Evolutionary conservation across 305 asterid species (phyloP).

Genomic region (Lippia alba): DNA sequence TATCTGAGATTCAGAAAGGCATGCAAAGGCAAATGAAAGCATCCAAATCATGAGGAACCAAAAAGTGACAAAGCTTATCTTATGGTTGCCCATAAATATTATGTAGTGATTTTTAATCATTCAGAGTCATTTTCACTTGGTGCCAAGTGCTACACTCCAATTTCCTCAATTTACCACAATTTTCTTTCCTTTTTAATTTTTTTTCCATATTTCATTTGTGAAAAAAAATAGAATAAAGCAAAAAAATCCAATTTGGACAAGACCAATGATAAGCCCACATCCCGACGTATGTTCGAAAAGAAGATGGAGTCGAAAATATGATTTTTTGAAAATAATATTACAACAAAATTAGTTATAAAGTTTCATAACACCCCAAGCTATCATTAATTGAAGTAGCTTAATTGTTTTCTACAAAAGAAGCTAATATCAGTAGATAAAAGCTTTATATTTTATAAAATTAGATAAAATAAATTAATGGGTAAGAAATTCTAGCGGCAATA

Average conservation of each 20-base stretch:
- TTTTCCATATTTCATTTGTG: not conserved
- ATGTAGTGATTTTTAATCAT: conserved; percentile 11
- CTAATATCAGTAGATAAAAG: too few relatives aligned
- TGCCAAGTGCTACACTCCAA: conserved; percentile 38
- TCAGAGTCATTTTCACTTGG: conserved; percentile 35
- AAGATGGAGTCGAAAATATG: too few relatives aligned
- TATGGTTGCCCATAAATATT: conserved; percentile 29
- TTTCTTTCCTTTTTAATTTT: too few relatives aligned
- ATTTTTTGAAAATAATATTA: too few relatives aligned
- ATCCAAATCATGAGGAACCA: conserved; percentile 38
- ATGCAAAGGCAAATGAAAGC: conserved; percentile 45
- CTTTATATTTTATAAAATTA: too few relatives aligned
- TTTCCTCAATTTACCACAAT: not conserved
- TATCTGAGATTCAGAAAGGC: conserved; percentile 33
- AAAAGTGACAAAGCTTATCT: conserved; percentile 32
- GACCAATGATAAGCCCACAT: conserved; percentile 6
- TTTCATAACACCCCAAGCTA: too few relatives aligned
- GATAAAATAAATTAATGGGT: not conserved
- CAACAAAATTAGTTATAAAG: too few relatives aligned
- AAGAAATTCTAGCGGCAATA: not conserved
- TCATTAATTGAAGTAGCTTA: too few relatives aligned
- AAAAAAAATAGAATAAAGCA: not conserved
- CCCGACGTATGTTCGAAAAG: too few relatives aligned
- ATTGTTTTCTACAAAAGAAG: too few relatives aligned
- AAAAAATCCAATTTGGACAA: not conserved